These are phyloP conservation scores for Rosa hybrid DNA, from an alignment of 331 rosid genomes.

Conservation along the genomic window DNA sequence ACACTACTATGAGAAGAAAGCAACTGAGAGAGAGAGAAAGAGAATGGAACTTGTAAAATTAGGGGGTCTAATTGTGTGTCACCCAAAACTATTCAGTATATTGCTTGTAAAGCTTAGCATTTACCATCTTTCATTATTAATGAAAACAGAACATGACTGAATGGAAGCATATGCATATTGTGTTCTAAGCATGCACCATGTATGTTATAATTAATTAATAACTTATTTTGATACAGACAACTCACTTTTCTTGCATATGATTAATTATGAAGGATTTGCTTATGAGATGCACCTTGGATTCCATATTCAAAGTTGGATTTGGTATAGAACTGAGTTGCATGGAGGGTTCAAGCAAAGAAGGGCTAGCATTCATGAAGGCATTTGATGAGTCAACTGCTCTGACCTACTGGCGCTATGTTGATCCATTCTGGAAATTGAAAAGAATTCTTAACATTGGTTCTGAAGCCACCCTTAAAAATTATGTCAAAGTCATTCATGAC, in stretches of 20 bases:
- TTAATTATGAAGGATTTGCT: slow-evolving; percentile 45
- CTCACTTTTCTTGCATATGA: neutral
- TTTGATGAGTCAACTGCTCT: slow-evolving; percentile 75
- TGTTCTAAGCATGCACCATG: neutral
- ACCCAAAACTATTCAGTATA: too few relatives aligned
- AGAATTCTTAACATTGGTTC: slow-evolving; percentile 57
- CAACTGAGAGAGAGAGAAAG: too few relatives aligned
- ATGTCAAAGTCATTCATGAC: slow-evolving; percentile 45
- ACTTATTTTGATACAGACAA: neutral
- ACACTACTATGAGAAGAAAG: neutral
- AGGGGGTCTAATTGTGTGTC: neutral
- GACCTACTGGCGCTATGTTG: slow-evolving; percentile 54
- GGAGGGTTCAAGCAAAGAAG: slow-evolving; percentile 59
- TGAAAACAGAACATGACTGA: neutral
- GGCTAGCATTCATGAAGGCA: slow-evolving; percentile 57
- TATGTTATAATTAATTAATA: neutral
- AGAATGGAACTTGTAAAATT: too few relatives aligned
- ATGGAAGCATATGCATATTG: neutral
- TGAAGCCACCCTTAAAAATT: slow-evolving; percentile 52
- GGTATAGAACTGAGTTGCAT: slow-evolving; percentile 72
- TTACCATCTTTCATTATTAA: too few relatives aligned
- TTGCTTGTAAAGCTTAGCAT: neutral
- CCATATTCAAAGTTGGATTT: slow-evolving; percentile 77
- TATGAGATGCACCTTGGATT: slow-evolving; percentile 71
- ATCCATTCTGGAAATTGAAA: slow-evolving; percentile 66